A percentile compares a stretch with the other conserved stretches of the same genome.
Conservation (phyloP, 225 moss, liverwort and hornwort species). For the Pseudisothecium myosuroides region DNA sequence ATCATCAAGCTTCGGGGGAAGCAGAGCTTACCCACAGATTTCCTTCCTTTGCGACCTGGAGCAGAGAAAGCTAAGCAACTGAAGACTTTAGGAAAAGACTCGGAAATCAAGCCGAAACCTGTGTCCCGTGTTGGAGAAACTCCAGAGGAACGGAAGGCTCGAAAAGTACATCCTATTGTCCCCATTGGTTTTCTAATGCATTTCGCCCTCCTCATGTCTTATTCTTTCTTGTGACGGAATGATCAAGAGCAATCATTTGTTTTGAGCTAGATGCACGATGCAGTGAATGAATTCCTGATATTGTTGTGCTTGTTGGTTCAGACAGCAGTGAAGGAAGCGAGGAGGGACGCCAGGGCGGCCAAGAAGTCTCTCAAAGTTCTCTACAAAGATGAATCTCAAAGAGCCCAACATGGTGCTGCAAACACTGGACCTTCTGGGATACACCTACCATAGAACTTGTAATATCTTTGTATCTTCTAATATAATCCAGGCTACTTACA, state of each 20-base stretch:
- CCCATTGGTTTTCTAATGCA: not conserved
- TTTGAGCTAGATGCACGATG: not conserved
- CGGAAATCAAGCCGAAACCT: slow-evolving; percentile 4
- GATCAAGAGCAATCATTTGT: not conserved
- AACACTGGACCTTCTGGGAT: slow-evolving; percentile 65
- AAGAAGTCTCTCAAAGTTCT: slow-evolving; percentile 70
- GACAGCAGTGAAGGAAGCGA: slow-evolving; percentile 65
- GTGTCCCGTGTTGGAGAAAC: slow-evolving; percentile 53
- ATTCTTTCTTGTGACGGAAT: not conserved
- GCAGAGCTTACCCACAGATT: slow-evolving; percentile 61
- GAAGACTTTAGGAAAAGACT: not conserved
- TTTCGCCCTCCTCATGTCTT: not conserved
- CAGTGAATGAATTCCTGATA: not conserved
- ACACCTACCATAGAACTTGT: slow-evolving; percentile 44
- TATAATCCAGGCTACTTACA: not conserved
- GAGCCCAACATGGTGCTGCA: slow-evolving; percentile 88
- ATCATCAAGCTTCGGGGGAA: slow-evolving; percentile 64
- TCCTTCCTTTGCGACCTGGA: slow-evolving; percentile 40
- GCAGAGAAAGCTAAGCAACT: slow-evolving; percentile 28
- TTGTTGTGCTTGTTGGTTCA: slow-evolving; percentile 3
- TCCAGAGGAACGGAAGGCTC: slow-evolving; percentile 50
- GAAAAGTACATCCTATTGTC: slow-evolving; percentile 33
- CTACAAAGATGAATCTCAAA: slow-evolving; percentile 64
- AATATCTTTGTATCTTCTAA: not conserved
- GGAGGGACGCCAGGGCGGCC: slow-evolving; percentile 52